Percentiles rank a stretch among this genome's conserved stretches.
These are phyloP conservation scores for Oxytropis ochrocephala DNA, from an alignment of 306 rosid species.

Conservation along the genomic window DNA sequence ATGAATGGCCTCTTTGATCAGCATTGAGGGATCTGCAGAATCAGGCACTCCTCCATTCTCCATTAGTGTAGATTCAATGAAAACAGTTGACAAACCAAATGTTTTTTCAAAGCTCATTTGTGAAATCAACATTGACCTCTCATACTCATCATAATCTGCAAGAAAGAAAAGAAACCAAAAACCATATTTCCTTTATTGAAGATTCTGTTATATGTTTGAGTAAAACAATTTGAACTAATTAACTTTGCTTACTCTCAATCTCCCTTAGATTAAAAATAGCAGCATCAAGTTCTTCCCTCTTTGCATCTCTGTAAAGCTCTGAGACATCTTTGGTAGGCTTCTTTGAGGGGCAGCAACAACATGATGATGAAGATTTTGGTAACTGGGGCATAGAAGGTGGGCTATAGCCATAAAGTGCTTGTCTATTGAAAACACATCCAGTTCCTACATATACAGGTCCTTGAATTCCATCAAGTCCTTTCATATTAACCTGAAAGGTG, in stretches of 20 bases:
- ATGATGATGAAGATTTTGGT: slow-evolving; percentile 55
- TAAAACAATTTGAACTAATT: not conserved
- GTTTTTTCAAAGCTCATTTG: slow-evolving; percentile 97
- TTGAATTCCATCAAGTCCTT: slow-evolving; percentile 97
- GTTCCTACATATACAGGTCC: slow-evolving; percentile 99
- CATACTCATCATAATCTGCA: slow-evolving; percentile 85
- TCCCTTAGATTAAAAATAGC: slow-evolving; percentile 93
- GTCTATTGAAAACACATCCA: slow-evolving; percentile 88
- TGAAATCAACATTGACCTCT: slow-evolving; percentile 96
- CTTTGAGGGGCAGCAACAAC: slow-evolving; percentile 89
- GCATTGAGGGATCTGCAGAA: slow-evolving; percentile 60
- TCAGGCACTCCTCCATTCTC: slow-evolving; percentile 96
- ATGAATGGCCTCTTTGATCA: slow-evolving; percentile 96
- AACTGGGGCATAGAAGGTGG: slow-evolving; percentile 83
- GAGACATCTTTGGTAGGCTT: slow-evolving; percentile 63
- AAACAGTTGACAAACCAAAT: slow-evolving; percentile 85
- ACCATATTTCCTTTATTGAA: slow-evolving; percentile 7
- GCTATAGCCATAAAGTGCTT: slow-evolving; percentile 95
- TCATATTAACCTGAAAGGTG: slow-evolving; percentile 86
- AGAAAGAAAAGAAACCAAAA: slow-evolving; percentile 16
- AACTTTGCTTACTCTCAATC: slow-evolving; percentile 64
- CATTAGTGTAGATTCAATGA: slow-evolving; percentile 94
- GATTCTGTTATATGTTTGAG: slow-evolving; percentile 1
- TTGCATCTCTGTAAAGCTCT: slow-evolving; percentile 74
- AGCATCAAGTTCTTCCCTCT: slow-evolving; percentile 90